These are phyloP conservation scores for Aureobasidium pullulans DNA, from an alignment of 2,329 filamentous ascomycete genomes.

Conservation along the genomic window DNA sequence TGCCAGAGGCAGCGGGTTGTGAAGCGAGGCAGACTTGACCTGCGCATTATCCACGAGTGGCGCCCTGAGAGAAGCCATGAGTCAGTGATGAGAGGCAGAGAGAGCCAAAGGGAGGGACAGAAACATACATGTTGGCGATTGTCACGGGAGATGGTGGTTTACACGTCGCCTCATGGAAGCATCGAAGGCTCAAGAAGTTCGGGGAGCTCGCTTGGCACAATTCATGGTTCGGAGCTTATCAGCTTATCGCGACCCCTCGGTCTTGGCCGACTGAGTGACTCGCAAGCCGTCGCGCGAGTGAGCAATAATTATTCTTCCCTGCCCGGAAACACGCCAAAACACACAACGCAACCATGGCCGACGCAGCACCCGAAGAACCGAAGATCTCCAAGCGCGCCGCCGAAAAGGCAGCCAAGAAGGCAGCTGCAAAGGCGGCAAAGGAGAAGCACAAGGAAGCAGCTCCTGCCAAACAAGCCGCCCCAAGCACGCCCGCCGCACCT, in stretches of 20 bases:
- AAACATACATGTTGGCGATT: conserved; percentile 15
- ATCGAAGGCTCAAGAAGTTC: conserved; percentile 1
- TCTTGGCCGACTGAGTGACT: too few species aligned
- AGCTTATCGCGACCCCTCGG: background rate
- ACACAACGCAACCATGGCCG: conserved; percentile 22
- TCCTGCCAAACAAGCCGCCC: conserved; percentile 18
- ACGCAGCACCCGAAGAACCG: conserved; percentile 22
- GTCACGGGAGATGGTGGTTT: background rate
- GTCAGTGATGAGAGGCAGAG: background rate
- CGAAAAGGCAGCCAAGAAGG: conserved; percentile 44
- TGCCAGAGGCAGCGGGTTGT: conserved; percentile 74
- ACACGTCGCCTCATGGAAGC: conserved; percentile 7
- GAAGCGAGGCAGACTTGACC: conserved; percentile 79
- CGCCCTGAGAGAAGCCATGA: conserved; percentile 36
- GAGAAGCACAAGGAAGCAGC: conserved; percentile 32
- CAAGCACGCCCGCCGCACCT: conserved; percentile 15
- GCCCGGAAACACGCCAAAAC: background rate
- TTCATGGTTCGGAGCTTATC: background rate
- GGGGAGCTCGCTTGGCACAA: background rate
- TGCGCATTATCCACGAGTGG: conserved; percentile 86
- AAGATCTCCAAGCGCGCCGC: conserved; percentile 41
- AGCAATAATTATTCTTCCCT: background rate
- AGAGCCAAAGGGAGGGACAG: background rate
- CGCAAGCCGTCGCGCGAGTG: background rate
- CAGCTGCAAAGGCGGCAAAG: conserved; percentile 38